phyloP scores from a whole-genome alignment of 2,329 filamentous ascomycete genomes.

The Apiospora kogelbergensis region DNA sequence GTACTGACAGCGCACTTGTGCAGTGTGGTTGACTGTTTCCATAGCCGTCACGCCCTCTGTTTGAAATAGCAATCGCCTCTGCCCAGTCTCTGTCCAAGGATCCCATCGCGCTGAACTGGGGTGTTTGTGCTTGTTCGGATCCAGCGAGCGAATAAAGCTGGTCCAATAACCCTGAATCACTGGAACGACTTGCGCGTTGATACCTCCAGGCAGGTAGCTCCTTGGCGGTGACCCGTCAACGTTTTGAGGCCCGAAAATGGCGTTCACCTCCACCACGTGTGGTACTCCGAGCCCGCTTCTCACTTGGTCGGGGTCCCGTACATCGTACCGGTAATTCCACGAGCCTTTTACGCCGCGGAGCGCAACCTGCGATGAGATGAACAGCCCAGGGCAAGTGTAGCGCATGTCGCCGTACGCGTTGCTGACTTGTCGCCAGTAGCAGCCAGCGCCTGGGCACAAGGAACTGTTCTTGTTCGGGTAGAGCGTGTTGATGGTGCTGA shows the following conservation, averaged over 20 bases:
- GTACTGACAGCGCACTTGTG: slow-evolving; percentile 47
- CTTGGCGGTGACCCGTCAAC: slow-evolving; percentile 46
- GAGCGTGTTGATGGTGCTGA: slow-evolving; percentile 50
- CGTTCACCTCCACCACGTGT: slow-evolving; percentile 66
- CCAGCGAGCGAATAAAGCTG: slow-evolving; percentile 65
- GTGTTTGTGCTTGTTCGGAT: slow-evolving; percentile 56
- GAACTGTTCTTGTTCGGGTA: slow-evolving; percentile 54
- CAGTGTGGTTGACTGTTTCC: slow-evolving; percentile 40
- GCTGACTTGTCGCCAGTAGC: slow-evolving; percentile 58
- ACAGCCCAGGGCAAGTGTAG: slow-evolving; percentile 64
- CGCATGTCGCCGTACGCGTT: slow-evolving; percentile 64
- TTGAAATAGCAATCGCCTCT: slow-evolving; percentile 41
- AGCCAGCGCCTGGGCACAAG: slow-evolving; percentile 46
- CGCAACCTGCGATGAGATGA: slow-evolving; percentile 44
- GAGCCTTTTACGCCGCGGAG: slow-evolving; percentile 36
- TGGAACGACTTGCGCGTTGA: slow-evolving; percentile 58
- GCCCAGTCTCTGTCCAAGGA: slow-evolving; percentile 21
- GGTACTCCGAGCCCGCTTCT: slow-evolving; percentile 60
- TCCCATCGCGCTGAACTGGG: slow-evolving; percentile 26
- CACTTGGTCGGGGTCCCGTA: slow-evolving; percentile 56
- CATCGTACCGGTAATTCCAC: slow-evolving; percentile 72
- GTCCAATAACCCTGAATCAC: slow-evolving; percentile 72
- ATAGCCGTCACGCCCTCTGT: slow-evolving; percentile 43
- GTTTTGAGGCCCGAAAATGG: slow-evolving; percentile 66
- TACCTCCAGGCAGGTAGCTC: slow-evolving; percentile 52